Evolutionary conservation across 2,329 filamentous ascomycete genomes (phyloP).

Genomic region (Uncinocarpus reesii): DNA sequence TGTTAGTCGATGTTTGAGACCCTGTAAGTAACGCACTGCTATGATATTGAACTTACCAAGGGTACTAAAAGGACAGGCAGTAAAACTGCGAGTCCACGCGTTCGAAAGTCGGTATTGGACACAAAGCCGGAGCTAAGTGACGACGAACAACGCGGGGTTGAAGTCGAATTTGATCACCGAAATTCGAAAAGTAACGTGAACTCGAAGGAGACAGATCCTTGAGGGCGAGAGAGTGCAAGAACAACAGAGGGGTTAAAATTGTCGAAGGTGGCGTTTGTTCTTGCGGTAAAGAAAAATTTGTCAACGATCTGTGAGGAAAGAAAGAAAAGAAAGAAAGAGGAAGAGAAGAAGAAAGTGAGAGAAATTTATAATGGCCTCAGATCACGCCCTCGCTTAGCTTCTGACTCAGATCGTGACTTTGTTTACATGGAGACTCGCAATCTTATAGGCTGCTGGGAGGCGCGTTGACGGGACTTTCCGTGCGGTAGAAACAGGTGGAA

Average conservation of each 20-base stretch:
- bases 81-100: conserved; percentile 2
- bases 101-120: conserved; percentile 1
- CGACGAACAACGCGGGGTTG: background rate
- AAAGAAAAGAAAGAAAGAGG: background rate
- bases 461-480: background rate
- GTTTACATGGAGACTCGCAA: background rate
- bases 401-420: background rate
- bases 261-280: background rate
- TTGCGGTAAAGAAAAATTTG: background rate
- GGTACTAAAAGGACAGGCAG: conserved; percentile 4
- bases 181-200: background rate
- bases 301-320: conserved; percentile 1
- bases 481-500: conserved; percentile 1
- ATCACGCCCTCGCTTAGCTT: conserved; percentile 5
- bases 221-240: background rate
- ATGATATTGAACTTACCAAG: background rate
- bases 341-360: background rate
- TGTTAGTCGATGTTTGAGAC: background rate
- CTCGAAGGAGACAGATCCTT: background rate
- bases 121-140: conserved; percentile 5
- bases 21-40: too few relatives aligned
- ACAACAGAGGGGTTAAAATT: background rate
- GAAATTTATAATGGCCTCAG: conserved; percentile 7
- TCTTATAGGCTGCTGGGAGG: background rate
- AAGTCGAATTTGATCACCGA: background rate